These are phyloP conservation scores for Venturia pyrina DNA, from an alignment of 2,329 filamentous ascomycete species.

Conservation along the genomic window DNA sequence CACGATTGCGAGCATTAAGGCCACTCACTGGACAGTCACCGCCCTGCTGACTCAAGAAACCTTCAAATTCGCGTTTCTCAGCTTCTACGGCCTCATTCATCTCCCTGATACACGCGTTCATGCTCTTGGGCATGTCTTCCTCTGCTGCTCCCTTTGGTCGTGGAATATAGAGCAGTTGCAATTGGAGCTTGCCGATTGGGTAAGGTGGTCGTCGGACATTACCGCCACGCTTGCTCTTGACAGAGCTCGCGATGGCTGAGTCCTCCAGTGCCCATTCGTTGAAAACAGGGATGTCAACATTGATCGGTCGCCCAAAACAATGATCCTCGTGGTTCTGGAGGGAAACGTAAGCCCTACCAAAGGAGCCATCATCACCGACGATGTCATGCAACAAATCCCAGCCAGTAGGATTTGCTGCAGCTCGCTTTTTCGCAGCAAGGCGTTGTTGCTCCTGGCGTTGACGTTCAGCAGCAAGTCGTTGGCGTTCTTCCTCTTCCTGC, in stretches of 20 bases:
- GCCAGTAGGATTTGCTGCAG: slow-evolving; percentile 47
- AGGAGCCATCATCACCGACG: slow-evolving; percentile 85
- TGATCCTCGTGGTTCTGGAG: slow-evolving; percentile 83
- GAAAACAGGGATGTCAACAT: slow-evolving; percentile 86
- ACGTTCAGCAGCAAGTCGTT: slow-evolving; percentile 8
- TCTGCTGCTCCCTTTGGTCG: slow-evolving; percentile 78
- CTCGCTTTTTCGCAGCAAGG: slow-evolving; percentile 26
- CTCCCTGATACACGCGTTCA: slow-evolving; percentile 92
- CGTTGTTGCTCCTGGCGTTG: slow-evolving; percentile 15
- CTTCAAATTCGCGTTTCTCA: slow-evolving; percentile 70
- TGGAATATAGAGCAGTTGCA: slow-evolving; percentile 91
- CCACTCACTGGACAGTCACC: slow-evolving; percentile 86
- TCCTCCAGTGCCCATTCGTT: slow-evolving; percentile 95
- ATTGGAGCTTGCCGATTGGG: slow-evolving; percentile 84
- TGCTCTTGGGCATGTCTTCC: slow-evolving; percentile 98
- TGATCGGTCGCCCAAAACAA: slow-evolving; percentile 80
- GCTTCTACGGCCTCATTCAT: slow-evolving; percentile 82
- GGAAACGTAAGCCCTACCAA: slow-evolving; percentile 86
- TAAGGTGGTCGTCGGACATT: slow-evolving; percentile 82
- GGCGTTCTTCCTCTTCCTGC: slow-evolving; percentile 22
- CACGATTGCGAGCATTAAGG: slow-evolving; percentile 17
- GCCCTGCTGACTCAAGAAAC: slow-evolving; percentile 88
- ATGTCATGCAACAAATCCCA: slow-evolving; percentile 84
- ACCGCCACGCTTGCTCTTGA: slow-evolving; percentile 84
- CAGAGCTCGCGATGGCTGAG: slow-evolving; percentile 62